phyloP scores from a whole-genome alignment of 2,329 filamentous ascomycete genomes.

The Incumbomyces delicatus region DNA sequence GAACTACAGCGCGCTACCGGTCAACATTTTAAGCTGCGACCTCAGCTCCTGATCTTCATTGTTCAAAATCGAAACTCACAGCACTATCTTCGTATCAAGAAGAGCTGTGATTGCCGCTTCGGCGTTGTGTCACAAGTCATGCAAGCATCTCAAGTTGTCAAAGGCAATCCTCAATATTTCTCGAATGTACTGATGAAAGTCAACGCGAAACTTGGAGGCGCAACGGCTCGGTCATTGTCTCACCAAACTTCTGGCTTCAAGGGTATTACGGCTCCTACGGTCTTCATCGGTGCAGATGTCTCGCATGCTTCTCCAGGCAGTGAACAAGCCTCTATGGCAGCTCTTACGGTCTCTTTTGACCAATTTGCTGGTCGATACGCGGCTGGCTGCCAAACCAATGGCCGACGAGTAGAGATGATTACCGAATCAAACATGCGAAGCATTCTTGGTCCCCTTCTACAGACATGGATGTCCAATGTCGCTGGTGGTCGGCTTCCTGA shows the following conservation, averaged over 20 bases:
- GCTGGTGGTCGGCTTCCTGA: conserved; percentile 49
- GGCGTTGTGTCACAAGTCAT: conserved; percentile 78
- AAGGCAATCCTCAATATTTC: conserved; percentile 70
- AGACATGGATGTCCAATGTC: conserved; percentile 52
- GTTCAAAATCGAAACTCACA: conserved; percentile 60
- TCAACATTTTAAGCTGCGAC: conserved; percentile 44
- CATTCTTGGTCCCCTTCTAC: conserved; percentile 56
- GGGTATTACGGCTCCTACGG: conserved; percentile 44
- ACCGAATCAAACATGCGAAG: conserved; percentile 53
- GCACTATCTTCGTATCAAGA: conserved; percentile 79
- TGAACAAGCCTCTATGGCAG: conserved; percentile 62
- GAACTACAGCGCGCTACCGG: too few relatives aligned
- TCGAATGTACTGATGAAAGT: conserved; percentile 96
- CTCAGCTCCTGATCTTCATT: conserved; percentile 73
- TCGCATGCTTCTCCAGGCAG: conserved; percentile 69
- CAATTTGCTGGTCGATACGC: conserved; percentile 62
- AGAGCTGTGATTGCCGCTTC: conserved; percentile 73
- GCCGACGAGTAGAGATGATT: conserved; percentile 71
- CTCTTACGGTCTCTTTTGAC: conserved; percentile 76
- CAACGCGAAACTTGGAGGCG: conserved; percentile 86
- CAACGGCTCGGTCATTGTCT: conserved; percentile 50
- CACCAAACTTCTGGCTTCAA: conserved; percentile 26
- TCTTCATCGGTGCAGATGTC: conserved; percentile 86
- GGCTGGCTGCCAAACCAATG: conserved; percentile 73
- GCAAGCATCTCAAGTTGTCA: conserved; percentile 58